Evolutionary conservation across 2,329 filamentous ascomycete genomes (phyloP).

Genomic region (Fusarium haematococcum): DNA sequence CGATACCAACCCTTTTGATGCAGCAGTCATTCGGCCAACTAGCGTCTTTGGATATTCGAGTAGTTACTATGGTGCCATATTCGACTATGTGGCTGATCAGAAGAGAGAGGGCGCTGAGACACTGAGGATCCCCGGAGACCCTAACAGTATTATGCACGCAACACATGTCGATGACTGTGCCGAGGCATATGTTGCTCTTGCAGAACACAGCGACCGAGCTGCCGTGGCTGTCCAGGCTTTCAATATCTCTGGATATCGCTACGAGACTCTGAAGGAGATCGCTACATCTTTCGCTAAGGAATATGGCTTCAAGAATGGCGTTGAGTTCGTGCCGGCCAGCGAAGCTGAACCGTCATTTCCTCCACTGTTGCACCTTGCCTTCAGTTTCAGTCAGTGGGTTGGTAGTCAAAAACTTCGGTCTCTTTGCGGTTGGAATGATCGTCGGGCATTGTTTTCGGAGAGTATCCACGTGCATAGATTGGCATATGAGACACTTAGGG

Average conservation of each 20-base stretch:
- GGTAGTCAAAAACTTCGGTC: constrained; percentile 55
- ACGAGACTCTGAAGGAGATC: constrained; percentile 58
- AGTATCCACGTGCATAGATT: constrained; percentile 50
- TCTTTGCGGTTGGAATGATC: constrained; percentile 56
- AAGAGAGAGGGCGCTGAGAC: constrained; percentile 32
- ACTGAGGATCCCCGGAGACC: constrained; percentile 50
- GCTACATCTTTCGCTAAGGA: constrained; percentile 52
- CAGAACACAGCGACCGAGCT: constrained; percentile 47
- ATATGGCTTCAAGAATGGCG: constrained; percentile 52
- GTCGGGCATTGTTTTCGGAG: constrained; percentile 52
- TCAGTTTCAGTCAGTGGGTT: constrained; percentile 57
- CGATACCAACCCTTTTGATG: constrained; percentile 54
- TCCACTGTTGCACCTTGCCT: constrained; percentile 36
- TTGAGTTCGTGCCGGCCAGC: constrained; percentile 39
- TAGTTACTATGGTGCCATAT: constrained; percentile 57
- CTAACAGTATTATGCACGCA: constrained; percentile 57
- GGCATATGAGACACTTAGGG: constrained; percentile 51
- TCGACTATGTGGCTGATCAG: constrained; percentile 49
- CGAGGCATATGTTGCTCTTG: constrained; percentile 60
- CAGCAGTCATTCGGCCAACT: constrained; percentile 58
- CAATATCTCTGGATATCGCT: constrained; percentile 58
- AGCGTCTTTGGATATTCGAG: constrained; percentile 59
- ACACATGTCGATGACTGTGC: constrained; percentile 63
- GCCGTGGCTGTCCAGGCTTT: constrained; percentile 55
- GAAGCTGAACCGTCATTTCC: constrained; percentile 36